These are phyloP conservation scores for Geranomyces variabilis DNA, from an alignment of 192 early-diverging fungal species.

Conservation along the genomic window DNA sequence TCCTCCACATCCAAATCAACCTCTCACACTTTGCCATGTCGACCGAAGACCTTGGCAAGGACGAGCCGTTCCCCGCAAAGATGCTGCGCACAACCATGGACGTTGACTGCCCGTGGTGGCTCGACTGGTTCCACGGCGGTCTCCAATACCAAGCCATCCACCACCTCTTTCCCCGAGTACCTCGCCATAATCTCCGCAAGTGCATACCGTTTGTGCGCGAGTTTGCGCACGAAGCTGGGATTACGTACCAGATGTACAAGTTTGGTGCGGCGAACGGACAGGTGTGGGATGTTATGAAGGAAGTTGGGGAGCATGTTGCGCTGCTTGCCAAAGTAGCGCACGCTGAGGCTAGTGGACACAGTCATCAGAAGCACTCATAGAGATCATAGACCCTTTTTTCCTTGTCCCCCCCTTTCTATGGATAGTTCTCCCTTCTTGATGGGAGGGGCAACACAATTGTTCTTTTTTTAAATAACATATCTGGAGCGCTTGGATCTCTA, in stretches of 20 bases:
- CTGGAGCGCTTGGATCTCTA: too few relatives aligned
- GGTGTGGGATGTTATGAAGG: conserved; percentile 3
- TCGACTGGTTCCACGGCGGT: conserved; percentile 98
- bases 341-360: conserved; percentile 7
- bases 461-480: too few relatives aligned
- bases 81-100: conserved; percentile 94
- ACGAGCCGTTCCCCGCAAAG: conserved; percentile 70
- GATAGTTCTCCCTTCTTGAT: too few relatives aligned
- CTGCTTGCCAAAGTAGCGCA: conserved; percentile 10
- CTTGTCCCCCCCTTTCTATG: too few relatives aligned
- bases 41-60: conserved; percentile 50
- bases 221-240: conserved; percentile 51
- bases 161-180: conserved; percentile 92
- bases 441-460: too few relatives aligned
- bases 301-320: conserved; percentile 15
- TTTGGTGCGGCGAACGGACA: conserved; percentile 10
- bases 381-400: too few relatives aligned
- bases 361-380: too few relatives aligned
- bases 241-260: conserved; percentile 9
- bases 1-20: conserved; percentile 95
- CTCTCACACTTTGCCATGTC: conserved; percentile 95
- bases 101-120: conserved; percentile 88
- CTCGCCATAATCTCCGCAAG: conserved; percentile 81
- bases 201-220: conserved; percentile 73
- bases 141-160: conserved; percentile 96